These are phyloP conservation scores for Sarocladium oryzae DNA, from an alignment of 2,329 filamentous ascomycete species.

Conservation along the genomic window DNA sequence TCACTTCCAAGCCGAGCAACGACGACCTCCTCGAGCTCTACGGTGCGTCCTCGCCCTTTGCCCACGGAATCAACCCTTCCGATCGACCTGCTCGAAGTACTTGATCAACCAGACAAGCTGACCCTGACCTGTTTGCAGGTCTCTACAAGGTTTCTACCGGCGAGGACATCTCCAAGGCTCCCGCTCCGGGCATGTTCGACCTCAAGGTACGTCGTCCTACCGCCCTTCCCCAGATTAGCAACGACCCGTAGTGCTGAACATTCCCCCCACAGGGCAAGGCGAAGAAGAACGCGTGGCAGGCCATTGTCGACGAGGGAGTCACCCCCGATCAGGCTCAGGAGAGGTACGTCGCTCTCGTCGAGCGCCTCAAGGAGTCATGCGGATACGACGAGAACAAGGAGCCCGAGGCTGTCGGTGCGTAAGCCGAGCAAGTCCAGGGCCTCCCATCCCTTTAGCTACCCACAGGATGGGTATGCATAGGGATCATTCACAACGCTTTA, in stretches of 20 bases:
- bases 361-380: conserved; percentile 63
- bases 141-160: conserved; percentile 53
- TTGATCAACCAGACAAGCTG: background rate
- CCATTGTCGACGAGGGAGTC: conserved; percentile 56
- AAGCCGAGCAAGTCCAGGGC: background rate
- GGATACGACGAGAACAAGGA: conserved; percentile 60
- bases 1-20: conserved; percentile 57
- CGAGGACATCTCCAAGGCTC: conserved; percentile 50
- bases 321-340: conserved; percentile 64
- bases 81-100: background rate
- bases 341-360: conserved; percentile 67
- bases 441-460: no score
- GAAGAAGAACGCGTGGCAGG: conserved; percentile 74
- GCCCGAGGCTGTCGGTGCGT: conserved; percentile 47
- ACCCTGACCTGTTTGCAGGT: conserved; percentile 27
- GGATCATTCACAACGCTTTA: no score
- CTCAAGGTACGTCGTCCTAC: conserved; percentile 49
- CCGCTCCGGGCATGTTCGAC: conserved; percentile 62
- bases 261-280: conserved; percentile 58
- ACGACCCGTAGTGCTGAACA: no score
- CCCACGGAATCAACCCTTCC: background rate
- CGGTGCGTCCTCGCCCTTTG: conserved; percentile 40
- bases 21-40: conserved; percentile 60
- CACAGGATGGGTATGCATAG: no score
- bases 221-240: no score